Conservation (phyloP, 2,329 filamentous ascomycete species). For the Fusarium lateritium region DNA sequence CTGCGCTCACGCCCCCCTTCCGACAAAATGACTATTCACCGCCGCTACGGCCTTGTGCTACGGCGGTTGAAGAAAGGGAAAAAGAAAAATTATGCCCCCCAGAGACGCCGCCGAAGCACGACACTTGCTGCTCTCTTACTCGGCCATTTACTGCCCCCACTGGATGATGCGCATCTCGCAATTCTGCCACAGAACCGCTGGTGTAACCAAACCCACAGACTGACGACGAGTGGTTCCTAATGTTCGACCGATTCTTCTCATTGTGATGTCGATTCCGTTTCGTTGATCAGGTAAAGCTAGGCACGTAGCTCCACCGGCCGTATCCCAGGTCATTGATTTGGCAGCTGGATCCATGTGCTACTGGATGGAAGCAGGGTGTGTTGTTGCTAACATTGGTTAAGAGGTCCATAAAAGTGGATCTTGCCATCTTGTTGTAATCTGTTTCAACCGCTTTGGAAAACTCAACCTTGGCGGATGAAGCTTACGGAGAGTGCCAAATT, state of each 20-base stretch:
- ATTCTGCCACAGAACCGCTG: neutral
- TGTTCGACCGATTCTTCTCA: too few relatives aligned
- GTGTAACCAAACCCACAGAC: neutral
- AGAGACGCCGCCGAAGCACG: too few relatives aligned
- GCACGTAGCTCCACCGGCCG: too few relatives aligned
- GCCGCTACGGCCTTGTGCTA: too few relatives aligned
- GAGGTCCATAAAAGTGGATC: neutral
- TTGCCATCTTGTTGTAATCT: neutral
- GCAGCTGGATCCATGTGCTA: too few relatives aligned
- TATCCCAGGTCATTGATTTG: neutral
- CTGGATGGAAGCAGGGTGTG: too few relatives aligned
- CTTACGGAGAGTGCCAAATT: neutral
- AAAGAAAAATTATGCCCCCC: neutral
- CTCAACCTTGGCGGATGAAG: neutral
- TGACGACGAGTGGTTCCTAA: neutral
- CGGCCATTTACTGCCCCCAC: too few relatives aligned
- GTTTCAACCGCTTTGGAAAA: slow-evolving; percentile 8
- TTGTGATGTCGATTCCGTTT: neutral
- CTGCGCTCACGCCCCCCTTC: neutral
- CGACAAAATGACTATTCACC: too few relatives aligned
- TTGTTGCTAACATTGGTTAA: too few relatives aligned
- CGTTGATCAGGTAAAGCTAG: neutral
- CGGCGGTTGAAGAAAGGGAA: neutral
- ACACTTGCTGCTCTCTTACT: too few relatives aligned
- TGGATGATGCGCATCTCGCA: neutral